Evolutionary conservation across 495 filamentous ascomycete species (phyloP), one percentile per base, ranked within the genome.

Genomic region (Copromyces sp.): DNA sequence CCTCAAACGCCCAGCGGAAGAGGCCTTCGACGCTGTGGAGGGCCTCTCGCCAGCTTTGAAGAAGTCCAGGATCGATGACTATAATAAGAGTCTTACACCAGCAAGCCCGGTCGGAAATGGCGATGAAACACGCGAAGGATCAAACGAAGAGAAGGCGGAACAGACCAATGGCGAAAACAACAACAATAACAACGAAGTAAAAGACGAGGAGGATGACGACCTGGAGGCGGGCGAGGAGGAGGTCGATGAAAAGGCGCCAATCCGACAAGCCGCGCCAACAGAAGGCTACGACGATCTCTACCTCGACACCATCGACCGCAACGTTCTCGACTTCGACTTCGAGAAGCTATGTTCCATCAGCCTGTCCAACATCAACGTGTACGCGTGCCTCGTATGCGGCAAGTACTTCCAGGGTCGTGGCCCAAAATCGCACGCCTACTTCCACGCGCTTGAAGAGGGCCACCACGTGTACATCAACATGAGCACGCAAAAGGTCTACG

Each of bases 381-480:
- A 99, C 80, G 95, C 96, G 3, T 99, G 95, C 78, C 87, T 99
- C 32, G 93, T 98, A 0, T 99, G 95, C 80, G 96, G 95, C 39
- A 97, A 95, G 84, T 99, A 98, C 84, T 99, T 91, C 80, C 94
- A 97, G 79, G 95, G 95, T 24, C 88, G 96, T 75, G 95, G 95
- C 1, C 92, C 92, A 14, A 97, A 97, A 75, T 96, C 94, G 68
- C 90, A 97, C 80, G 96, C 96, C 68, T 99, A 99, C 84, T 97
- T 95, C 79, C 95, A 99, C 83, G 93, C 95, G 72, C 90, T 99
- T 37, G 96, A 99, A 74, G 89, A 93, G 71, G 91, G 89, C 71
- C 95, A 99, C 80, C 96, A 99, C 84, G 95, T 98, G 65, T 98
- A 92, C 81, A 92, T 99, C 85, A 99, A 98, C 80, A 96, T 98